Conservation (phyloP, 345 rosid species). For the Gossypium raimondii region DNA sequence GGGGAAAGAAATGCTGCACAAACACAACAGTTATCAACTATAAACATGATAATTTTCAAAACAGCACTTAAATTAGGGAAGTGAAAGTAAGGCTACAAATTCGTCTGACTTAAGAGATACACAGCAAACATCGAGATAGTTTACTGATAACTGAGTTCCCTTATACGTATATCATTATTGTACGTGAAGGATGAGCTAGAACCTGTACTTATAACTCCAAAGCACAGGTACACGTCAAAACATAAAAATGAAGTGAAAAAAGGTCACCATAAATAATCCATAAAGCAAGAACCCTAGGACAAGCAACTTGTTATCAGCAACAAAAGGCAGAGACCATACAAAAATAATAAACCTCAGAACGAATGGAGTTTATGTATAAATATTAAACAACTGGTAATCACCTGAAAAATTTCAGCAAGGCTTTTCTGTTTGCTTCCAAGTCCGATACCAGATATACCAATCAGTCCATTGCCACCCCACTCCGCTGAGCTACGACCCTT, state of each 20-base stretch:
- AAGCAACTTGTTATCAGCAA: not conserved
- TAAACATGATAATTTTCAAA: not conserved
- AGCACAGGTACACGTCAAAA: not conserved
- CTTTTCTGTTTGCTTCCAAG: conserved; percentile 73
- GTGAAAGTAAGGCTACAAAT: conserved; percentile 3
- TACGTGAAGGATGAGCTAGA: not conserved
- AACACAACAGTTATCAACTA: not conserved
- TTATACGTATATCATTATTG: not conserved
- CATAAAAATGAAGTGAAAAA: not conserved
- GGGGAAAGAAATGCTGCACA: too few relatives aligned
- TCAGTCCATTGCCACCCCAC: conserved; percentile 79
- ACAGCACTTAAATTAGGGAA: not conserved
- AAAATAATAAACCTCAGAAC: conserved; percentile 2
- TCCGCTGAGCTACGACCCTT: conserved; percentile 43
- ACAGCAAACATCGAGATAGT: not conserved
- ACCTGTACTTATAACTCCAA: conserved; percentile 3
- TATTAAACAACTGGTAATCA: conserved; percentile 20
- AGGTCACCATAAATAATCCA: conserved; percentile 8
- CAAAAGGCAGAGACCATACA: not conserved
- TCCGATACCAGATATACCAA: conserved; percentile 65
- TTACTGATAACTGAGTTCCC: not conserved
- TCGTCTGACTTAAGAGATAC: not conserved
- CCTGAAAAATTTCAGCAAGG: conserved; percentile 81
- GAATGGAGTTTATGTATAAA: not conserved
- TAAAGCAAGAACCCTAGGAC: not conserved